Base-by-base conservation (phyloP, 1,284 basidiomycete species). In the Cryptococcus sp. region DNA sequence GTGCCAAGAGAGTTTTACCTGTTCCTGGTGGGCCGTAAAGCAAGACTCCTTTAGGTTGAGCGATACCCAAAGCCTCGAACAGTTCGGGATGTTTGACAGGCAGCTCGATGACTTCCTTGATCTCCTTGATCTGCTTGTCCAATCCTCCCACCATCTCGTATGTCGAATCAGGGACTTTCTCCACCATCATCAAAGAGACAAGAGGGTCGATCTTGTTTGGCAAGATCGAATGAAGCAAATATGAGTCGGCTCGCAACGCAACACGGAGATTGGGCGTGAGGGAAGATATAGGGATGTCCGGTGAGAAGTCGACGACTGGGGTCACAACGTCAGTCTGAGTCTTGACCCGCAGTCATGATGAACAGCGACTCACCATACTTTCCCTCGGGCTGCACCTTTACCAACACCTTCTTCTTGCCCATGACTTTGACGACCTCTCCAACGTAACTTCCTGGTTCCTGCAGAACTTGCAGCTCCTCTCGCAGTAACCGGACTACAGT, bases 131-230 rank as follows among this genome's bases (percentile, higher is more conserved):
- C 77, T 98, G 95, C 78, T 84, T 92, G 83, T 99, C 95, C 61
- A 99, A 85, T 74, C 95, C 95, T 51, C 95, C 95, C 66, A 99
- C 95, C 93, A 98, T 97, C 80, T 99, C 95, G 80, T 99, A 99
- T 40, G 95, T 99, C 77, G 90, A 93, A 78, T 99, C 95, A 0
- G 95, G 95, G 0, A 98, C 95, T 80, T 99, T 99, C 82, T 99
- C 95, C n/a, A 98, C 95, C 95, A 98, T 97, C 96, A 99, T 96
- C 63, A 96, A 86, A 23, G 91, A 93, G 22, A 96, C 93, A 38
- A 95, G 86, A 5, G 93, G 92, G 78, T 95, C 93, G 67, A 95
- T 88, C 81, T 97, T 95, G 83, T 93, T 95, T 1, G 93, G 93
- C 0, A 96, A 82, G 71, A 96, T 90, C 77, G 91, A 92, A 83